Evolutionary conservation across 495 filamentous ascomycete species (phyloP).

Genomic region (Trichoderma virens): DNA sequence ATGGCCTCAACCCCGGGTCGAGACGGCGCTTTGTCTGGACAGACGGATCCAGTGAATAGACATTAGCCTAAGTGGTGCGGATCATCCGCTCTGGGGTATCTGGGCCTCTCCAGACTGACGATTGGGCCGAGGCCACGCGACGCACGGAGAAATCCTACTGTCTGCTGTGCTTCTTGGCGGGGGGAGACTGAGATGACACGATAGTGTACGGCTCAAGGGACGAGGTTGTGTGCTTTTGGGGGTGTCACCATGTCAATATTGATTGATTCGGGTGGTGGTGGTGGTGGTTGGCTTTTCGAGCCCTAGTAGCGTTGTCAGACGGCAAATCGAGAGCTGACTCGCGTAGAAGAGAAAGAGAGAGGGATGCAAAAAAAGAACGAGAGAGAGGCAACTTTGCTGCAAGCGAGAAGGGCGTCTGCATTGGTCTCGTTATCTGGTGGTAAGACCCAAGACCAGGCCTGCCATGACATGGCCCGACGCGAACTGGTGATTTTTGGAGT

Average conservation of each 20-base stretch:
- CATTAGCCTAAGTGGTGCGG: conserved; percentile 6
- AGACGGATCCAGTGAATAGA: conserved; percentile 3
- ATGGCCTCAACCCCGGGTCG: neutral
- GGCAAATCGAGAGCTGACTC: no score
- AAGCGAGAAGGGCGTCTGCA: no score
- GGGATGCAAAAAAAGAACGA: no score
- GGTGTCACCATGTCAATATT: no score
- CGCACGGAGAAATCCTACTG: conserved; percentile 6
- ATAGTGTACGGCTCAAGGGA: no score
- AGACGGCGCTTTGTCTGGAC: neutral
- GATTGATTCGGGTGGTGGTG: no score
- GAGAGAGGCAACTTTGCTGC: no score
- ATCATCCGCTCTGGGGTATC: conserved; percentile 6
- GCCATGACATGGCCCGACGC: neutral
- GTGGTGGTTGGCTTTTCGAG: no score
- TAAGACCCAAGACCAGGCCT: neutral
- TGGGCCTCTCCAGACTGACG: neutral
- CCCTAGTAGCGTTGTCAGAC: no score
- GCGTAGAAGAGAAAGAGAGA: no score
- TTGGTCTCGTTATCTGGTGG: no score
- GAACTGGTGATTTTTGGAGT: neutral
- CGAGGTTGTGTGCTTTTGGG: no score
- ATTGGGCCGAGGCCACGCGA: conserved; percentile 7
- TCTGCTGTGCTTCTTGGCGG: neutral
- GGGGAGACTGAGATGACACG: neutral